Percentiles rank a stretch among this genome's conserved stretches.
Evolutionary conservation across 2,329 filamentous ascomycete genomes (phyloP).

Genomic region (Shiraia bambusicola): DNA sequence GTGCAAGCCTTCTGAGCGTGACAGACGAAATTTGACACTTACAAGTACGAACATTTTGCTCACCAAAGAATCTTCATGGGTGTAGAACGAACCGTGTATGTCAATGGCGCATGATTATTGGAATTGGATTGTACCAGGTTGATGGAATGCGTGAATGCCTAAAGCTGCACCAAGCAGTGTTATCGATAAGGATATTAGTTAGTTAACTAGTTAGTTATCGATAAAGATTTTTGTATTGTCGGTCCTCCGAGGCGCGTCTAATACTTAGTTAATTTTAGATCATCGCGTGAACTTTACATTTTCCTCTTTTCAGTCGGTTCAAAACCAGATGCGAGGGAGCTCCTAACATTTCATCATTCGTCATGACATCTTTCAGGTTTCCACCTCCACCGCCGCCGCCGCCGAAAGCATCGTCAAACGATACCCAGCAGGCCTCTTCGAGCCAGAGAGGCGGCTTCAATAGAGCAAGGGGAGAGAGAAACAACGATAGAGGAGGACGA

Average conservation of each 20-base stretch:
- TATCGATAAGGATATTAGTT: no score
- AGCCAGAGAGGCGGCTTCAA: constrained; percentile 33
- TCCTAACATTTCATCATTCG: not conserved
- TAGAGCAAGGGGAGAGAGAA: constrained; percentile 30
- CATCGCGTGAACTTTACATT: not conserved
- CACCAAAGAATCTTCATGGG: constrained; percentile 26
- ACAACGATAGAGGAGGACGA: constrained; percentile 26
- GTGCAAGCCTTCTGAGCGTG: not conserved
- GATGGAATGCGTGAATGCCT: no score
- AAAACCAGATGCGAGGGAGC: not conserved
- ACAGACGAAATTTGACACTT: constrained; percentile 13
- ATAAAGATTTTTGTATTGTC: constrained; percentile 18
- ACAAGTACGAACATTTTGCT: constrained; percentile 45
- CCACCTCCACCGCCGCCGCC: constrained; percentile 52
- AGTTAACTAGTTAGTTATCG: constrained; percentile 18
- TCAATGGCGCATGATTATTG: constrained; percentile 19
- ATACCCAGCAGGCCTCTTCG: constrained; percentile 23
- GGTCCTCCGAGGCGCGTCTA: constrained; percentile 16
- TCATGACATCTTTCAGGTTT: constrained; percentile 46
- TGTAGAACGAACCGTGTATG: constrained; percentile 12
- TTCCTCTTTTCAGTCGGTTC: not conserved
- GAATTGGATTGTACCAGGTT: not conserved
- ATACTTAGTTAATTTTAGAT: not conserved
- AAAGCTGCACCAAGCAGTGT: no score
- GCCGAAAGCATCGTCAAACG: constrained; percentile 35